Conservation (phyloP, 305 asterid species). For the Euphrasia arctica region DNA sequence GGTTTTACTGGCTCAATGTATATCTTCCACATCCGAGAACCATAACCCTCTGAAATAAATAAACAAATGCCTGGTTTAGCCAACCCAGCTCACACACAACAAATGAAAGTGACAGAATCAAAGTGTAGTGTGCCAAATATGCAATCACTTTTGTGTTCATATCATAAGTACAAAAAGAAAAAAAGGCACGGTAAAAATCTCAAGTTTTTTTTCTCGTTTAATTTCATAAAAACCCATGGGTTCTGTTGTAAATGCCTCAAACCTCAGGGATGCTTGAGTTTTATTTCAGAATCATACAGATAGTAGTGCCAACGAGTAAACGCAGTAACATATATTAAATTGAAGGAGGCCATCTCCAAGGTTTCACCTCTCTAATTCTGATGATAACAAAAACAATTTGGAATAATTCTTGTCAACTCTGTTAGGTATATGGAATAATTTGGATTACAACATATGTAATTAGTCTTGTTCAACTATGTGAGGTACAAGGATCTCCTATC, state of each 20-base stretch:
- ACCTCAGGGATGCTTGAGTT: no score
- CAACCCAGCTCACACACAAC: not conserved
- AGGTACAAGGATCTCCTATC: no score
- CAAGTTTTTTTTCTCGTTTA: no score
- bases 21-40: slow-evolving; percentile 54
- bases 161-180: no score
- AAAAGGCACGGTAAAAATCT: no score
- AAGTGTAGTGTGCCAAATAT: not conserved
- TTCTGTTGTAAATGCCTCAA: no score
- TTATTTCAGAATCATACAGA: no score
- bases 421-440: not conserved
- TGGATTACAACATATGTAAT: not conserved
- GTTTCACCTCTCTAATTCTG: not conserved
- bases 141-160: slow-evolving; percentile 14
- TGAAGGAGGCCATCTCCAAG: not conserved
- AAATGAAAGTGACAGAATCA: not conserved
- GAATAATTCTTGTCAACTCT: not conserved
- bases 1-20: slow-evolving; percentile 71
- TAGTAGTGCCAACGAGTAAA: not conserved
- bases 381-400: not conserved
- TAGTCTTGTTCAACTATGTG: not conserved
- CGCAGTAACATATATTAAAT: not conserved
- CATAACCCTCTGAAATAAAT: not conserved
- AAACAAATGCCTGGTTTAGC: not conserved
- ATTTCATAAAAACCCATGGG: no score